These are phyloP conservation scores for Phytophthora idaei DNA, from an alignment of 352 stramenopile genomes.

Conservation along the genomic window DNA sequence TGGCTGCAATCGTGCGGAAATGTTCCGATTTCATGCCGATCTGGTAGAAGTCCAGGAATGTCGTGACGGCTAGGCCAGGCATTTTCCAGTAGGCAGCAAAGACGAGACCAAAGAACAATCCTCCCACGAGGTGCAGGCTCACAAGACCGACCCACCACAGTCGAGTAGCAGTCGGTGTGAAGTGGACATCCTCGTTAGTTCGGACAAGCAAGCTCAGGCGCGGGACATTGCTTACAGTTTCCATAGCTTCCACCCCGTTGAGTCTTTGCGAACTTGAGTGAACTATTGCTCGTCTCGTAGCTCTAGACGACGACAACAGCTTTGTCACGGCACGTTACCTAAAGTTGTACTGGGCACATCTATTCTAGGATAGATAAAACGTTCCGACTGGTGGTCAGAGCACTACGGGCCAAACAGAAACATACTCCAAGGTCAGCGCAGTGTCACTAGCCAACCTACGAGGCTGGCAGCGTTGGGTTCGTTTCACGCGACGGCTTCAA, in stretches of 20 bases:
- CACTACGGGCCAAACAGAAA: not conserved
- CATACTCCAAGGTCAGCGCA: no score
- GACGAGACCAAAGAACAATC: conserved; percentile 32
- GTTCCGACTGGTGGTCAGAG: not conserved
- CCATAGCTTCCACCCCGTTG: not conserved
- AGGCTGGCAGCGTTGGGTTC: not conserved
- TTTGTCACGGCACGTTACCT: no score
- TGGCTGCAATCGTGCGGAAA: conserved; percentile 14
- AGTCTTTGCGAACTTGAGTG: no score
- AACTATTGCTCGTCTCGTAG: not conserved
- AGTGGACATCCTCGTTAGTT: conserved; percentile 2
- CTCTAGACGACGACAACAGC: no score
- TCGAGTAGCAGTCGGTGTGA: conserved; percentile 17
- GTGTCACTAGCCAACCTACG: not conserved
- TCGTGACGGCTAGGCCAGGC: conserved; percentile 19
- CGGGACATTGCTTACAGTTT: conserved; percentile 12
- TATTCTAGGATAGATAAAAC: no score
- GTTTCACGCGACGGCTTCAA: not conserved
- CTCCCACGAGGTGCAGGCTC: conserved; percentile 23
- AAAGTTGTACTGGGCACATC: not conserved
- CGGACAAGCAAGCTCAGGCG: conserved; percentile 18
- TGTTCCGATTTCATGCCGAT: conserved; percentile 32
- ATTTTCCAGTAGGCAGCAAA: conserved; percentile 27
- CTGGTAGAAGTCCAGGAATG: conserved; percentile 34
- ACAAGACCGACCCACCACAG: conserved; percentile 29